Percentiles rank a stretch among this genome's conserved stretches.
These are phyloP conservation scores for Candida peoriensis DNA, from an alignment of 805 yeast genomes.

Conservation along the genomic window DNA sequence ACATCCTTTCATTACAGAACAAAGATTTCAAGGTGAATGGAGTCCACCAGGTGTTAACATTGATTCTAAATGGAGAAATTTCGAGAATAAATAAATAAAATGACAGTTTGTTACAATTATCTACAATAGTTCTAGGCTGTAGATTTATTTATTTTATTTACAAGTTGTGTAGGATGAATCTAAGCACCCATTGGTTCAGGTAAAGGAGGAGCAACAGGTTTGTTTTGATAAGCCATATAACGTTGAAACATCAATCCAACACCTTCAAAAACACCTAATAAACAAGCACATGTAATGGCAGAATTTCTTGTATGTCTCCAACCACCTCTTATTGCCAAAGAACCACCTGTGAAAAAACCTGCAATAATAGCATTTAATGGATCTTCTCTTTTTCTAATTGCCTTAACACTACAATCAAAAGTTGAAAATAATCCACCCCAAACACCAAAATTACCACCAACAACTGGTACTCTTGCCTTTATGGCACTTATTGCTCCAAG, in stretches of 20 bases:
- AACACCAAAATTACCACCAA: constrained; percentile 98
- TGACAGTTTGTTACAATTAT: no score
- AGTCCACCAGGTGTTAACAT: constrained; percentile 47
- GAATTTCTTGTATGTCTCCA: constrained; percentile 95
- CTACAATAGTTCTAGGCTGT: no score
- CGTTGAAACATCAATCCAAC: constrained; percentile 95
- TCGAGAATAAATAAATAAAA: no score
- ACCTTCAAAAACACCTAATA: constrained; percentile 96
- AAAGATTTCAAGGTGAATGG: constrained; percentile 49
- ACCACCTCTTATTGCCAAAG: constrained; percentile 97
- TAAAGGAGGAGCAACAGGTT: constrained; percentile 59
- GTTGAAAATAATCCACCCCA: constrained; percentile 99
- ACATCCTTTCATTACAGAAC: constrained; percentile 83
- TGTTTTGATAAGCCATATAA: constrained; percentile 77
- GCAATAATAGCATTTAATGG: constrained; percentile 98
- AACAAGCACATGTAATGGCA: constrained; percentile 96
- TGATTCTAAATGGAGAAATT: no score
- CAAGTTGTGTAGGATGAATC: no score
- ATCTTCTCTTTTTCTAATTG: constrained; percentile 94
- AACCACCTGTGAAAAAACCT: constrained; percentile 97
- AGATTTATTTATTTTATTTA: no score
- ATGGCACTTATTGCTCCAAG: constrained; percentile 85
- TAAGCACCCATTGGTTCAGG: constrained; percentile 32
- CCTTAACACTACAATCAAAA: constrained; percentile 93
- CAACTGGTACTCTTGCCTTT: constrained; percentile 95